Evolutionary conservation across 352 stramenopile genomes (phyloP).

Genomic region (Pythium monospermum): DNA sequence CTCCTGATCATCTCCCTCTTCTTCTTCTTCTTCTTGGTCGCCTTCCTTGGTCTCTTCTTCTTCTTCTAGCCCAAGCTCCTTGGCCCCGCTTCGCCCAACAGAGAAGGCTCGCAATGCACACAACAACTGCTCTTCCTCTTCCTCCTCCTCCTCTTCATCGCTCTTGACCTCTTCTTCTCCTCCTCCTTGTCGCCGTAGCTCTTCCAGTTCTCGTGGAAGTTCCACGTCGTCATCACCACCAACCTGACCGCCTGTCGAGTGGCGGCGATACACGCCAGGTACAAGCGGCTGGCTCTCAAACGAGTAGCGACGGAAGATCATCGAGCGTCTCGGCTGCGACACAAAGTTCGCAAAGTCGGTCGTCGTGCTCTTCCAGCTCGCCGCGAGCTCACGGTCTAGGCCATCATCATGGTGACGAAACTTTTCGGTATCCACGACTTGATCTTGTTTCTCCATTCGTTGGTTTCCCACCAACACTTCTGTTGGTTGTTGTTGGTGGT

Average conservation of each 20-base stretch:
- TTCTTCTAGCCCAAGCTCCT: no score
- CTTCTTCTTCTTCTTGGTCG: neutral
- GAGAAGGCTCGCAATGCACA: slow-evolving; percentile 8
- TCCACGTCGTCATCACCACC: neutral
- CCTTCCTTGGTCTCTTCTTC: neutral
- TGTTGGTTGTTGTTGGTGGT: neutral
- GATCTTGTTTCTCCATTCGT: neutral
- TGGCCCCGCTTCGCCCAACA: neutral
- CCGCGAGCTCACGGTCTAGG: neutral
- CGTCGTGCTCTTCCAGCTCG: slow-evolving; percentile 4
- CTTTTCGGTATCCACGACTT: neutral
- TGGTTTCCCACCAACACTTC: no score
- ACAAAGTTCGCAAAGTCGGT: slow-evolving; percentile 24
- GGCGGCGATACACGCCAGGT: slow-evolving; percentile 1
- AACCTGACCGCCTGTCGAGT: slow-evolving; percentile 12
- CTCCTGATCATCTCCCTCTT: neutral
- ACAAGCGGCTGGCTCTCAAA: slow-evolving; percentile 1
- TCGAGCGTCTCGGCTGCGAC: slow-evolving; percentile 10
- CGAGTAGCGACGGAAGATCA: slow-evolving; percentile 12
- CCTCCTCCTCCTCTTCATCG: slow-evolving; percentile 5
- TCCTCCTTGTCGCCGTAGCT: slow-evolving; percentile 8
- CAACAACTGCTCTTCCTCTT: slow-evolving; percentile 15
- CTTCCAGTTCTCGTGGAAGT: slow-evolving; percentile 10
- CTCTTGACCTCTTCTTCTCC: neutral
- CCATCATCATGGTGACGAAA: neutral